Percentiles rank a stretch among this genome's conserved stretches.
Conservation (phyloP, 495 filamentous ascomycete species). For the Tuber brumale region DNA sequence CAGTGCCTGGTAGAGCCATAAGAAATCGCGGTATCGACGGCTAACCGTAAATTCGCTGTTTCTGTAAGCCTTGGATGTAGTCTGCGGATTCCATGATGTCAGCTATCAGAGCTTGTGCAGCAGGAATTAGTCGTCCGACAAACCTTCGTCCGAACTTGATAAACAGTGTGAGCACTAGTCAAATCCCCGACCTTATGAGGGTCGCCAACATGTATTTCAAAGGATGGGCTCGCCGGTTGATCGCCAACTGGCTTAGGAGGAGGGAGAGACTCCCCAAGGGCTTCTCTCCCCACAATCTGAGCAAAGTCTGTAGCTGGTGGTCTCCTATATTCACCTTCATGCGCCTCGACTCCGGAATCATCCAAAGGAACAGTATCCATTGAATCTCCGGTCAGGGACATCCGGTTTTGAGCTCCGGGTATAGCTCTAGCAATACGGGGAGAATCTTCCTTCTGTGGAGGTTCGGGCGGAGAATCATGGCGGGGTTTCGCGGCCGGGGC, state of each 20-base stretch:
- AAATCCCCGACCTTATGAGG: constrained; percentile 96
- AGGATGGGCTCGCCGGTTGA: constrained; percentile 81
- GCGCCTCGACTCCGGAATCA: constrained; percentile 54
- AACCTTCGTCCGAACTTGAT: constrained; percentile 89
- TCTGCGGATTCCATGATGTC: constrained; percentile 49
- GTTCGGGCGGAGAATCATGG: constrained; percentile 69
- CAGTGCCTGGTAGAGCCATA: constrained; percentile 92
- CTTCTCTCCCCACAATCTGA: constrained; percentile 58
- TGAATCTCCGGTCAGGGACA: constrained; percentile 21
- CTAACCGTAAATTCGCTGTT: constrained; percentile 85
- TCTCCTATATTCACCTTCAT: constrained; percentile 36
- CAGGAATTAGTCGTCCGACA: constrained; percentile 33
- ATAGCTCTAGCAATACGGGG: constrained; percentile 17
- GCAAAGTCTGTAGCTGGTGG: constrained; percentile 56
- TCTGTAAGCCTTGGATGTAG: constrained; percentile 90
- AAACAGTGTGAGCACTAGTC: constrained; percentile 95
- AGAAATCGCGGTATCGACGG: constrained; percentile 88
- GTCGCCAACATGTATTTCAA: constrained; percentile 90
- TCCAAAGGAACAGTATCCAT: constrained; percentile 59
- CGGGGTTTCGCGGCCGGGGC: constrained; percentile 33
- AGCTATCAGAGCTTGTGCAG: neutral
- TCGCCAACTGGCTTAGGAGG: constrained; percentile 52
- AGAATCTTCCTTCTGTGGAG: constrained; percentile 75
- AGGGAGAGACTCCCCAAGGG: neutral
- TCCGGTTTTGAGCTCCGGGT: constrained; percentile 11